Evolutionary conservation across 768 basidiomycete species (phyloP), one percentile per base, ranked within the genome.

Genomic region (Suillus placidus): DNA sequence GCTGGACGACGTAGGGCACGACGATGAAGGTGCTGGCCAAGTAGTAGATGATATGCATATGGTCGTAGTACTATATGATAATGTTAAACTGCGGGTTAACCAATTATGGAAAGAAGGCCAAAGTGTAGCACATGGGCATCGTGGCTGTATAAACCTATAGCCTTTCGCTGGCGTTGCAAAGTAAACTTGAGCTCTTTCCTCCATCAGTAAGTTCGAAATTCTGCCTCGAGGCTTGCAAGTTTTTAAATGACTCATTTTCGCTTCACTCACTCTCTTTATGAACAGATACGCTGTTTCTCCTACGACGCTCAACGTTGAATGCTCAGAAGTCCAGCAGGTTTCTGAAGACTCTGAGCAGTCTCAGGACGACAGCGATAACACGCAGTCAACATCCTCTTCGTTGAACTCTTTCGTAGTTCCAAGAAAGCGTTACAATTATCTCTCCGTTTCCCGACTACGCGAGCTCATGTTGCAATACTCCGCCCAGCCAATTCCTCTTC

Each of bases 381-480:
- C 34, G 1, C 18, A 55, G 18, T 55, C 32, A 6, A 18, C 18
- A 9, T 55, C 54, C 32, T 55, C 26, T 84, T 80, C 85, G 85
- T 85, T 85, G 85, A 83, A 80, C 61, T 71, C 68, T 67, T 71
- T 70, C 40, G 60, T 60, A 66, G 66, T 55, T 55, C 68, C 72
- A 68, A 75, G 75, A 71, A 66, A 65, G 61, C 60, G 43, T 70
- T 69, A 74, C 67, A 72, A 70, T 64, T 74, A 68, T 70, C 74
- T 74, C 61, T 71, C 72, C 47, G 74, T 74, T 47, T 74, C 72
- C 64, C 70, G 60, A 49, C 70, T 73, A 13, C 72, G 68, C 68
- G 68, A 74, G 69, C 82, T 76, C 78, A 88, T 88, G 87, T 85
- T 88, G 84, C 87, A 87, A 80, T 85, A 85, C 9, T 77, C 76